A percentile compares a stretch with the other conserved stretches of the same genome.
phyloP scores from a whole-genome alignment of 371 early-diverging fungal species.

The Batrachochytrium dendrobatidis region DNA sequence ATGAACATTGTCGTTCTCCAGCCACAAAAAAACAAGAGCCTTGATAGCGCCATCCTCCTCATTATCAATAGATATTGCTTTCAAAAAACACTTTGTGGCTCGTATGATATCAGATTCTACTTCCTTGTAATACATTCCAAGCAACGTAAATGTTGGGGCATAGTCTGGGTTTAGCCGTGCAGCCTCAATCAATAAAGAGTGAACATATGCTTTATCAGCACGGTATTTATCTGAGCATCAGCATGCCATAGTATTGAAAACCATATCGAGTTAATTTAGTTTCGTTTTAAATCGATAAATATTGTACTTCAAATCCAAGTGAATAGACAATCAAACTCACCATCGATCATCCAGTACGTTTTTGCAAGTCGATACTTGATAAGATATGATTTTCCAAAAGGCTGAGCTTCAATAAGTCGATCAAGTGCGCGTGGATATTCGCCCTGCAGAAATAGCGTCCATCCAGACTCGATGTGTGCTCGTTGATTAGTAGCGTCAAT shows the following conservation, averaged over 20 bases:
- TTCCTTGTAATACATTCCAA: conserved; percentile 73
- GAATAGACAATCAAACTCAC: no score
- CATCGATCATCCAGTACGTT: conserved; percentile 74
- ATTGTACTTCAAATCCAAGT: no score
- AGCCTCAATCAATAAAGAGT: conserved; percentile 60
- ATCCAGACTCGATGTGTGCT: conserved; percentile 38
- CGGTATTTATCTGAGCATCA: conserved; percentile 30
- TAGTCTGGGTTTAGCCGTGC: conserved; percentile 62
- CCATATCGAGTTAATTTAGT: background rate
- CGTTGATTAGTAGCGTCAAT: conserved; percentile 41
- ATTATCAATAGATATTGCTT: conserved; percentile 55
- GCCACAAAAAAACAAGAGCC: conserved; percentile 54
- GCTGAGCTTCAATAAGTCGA: conserved; percentile 48
- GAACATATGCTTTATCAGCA: conserved; percentile 50
- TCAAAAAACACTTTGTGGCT: conserved; percentile 74
- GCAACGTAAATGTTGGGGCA: conserved; percentile 62
- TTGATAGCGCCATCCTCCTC: conserved; percentile 61
- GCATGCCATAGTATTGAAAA: background rate
- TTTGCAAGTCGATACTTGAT: conserved; percentile 64
- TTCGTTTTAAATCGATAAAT: background rate
- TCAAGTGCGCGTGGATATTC: conserved; percentile 50
- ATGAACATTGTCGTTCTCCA: conserved; percentile 42
- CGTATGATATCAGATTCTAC: conserved; percentile 57
- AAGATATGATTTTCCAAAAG: conserved; percentile 35
- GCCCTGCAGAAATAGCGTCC: conserved; percentile 51